Conservation (phyloP, 208 protist species). For the Phytomonas sp. region DNA sequence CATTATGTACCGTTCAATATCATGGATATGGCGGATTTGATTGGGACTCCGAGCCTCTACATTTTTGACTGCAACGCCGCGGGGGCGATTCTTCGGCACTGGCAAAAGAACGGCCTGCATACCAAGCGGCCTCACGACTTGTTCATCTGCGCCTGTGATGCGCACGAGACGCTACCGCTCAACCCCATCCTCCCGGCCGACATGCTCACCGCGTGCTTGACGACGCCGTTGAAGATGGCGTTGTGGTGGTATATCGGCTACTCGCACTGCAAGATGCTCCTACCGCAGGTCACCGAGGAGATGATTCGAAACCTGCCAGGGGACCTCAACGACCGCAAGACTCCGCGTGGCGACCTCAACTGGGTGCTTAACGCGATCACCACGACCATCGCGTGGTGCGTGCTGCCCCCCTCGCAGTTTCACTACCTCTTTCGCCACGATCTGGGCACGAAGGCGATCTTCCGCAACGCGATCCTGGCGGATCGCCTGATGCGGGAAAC, state of each 20-base stretch:
- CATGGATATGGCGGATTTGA: constrained; percentile 90
- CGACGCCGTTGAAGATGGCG: constrained; percentile 96
- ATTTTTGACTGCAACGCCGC: constrained; percentile 97
- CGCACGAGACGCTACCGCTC: constrained; percentile 93
- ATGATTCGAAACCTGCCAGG: constrained; percentile 79
- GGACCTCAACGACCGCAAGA: constrained; percentile 72
- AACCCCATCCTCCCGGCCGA: constrained; percentile 97
- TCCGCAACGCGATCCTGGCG: constrained; percentile 97
- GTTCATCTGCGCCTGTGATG: constrained; percentile 93
- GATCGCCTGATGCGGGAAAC: constrained; percentile 92
- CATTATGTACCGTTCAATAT: constrained; percentile 98
- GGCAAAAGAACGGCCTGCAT: constrained; percentile 62
- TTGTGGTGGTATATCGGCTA: constrained; percentile 91
- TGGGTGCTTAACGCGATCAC: constrained; percentile 99
- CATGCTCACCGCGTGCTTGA: constrained; percentile 98
- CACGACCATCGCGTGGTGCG: constrained; percentile 98
- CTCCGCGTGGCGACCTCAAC: constrained; percentile 95
- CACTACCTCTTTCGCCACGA: constrained; percentile 95
- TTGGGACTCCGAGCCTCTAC: constrained; percentile 93
- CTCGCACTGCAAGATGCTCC: constrained; percentile 67
- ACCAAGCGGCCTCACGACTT: constrained; percentile 76
- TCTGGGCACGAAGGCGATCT: constrained; percentile 90
- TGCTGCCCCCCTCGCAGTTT: constrained; percentile 87
- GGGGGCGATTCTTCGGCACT: constrained; percentile 77
- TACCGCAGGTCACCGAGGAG: constrained; percentile 79